These are phyloP conservation scores for Leptographium lundbergii DNA, from an alignment of 2,329 filamentous ascomycete species.

Conservation along the genomic window DNA sequence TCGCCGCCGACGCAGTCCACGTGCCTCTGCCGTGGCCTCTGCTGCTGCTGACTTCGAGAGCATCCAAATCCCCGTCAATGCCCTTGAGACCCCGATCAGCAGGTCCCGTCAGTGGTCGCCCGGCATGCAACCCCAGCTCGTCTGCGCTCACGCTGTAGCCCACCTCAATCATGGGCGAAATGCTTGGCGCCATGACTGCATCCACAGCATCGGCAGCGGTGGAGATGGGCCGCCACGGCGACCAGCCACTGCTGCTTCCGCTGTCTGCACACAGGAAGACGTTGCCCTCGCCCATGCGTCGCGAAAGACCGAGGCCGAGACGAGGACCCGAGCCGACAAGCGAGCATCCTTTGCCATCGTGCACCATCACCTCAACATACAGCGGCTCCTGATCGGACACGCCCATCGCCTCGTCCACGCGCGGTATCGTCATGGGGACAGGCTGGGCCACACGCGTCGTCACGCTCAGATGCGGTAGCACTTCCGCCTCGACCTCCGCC, in stretches of 20 bases:
- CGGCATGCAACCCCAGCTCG: conserved; percentile 19
- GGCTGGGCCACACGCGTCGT: conserved; percentile 21
- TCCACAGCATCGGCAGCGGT: not conserved
- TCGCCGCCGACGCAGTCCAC: conserved; percentile 28
- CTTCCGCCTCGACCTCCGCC: conserved; percentile 24
- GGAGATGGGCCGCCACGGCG: conserved; percentile 14
- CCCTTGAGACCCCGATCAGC: conserved; percentile 23
- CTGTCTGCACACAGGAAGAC: conserved; percentile 28
- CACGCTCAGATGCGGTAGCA: conserved; percentile 25
- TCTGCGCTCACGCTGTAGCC: conserved; percentile 24
- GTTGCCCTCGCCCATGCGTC: conserved; percentile 17
- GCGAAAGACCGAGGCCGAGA: conserved; percentile 14
- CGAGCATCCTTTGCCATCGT: not conserved
- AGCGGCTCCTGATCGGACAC: conserved; percentile 16
- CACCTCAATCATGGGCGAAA: conserved; percentile 27
- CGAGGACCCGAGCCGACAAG: not conserved
- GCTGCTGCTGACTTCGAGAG: not conserved
- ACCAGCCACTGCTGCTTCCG: conserved; percentile 23
- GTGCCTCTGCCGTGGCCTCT: conserved; percentile 9
- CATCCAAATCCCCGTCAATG: conserved; percentile 22
- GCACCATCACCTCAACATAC: conserved; percentile 22
- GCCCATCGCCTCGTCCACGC: not conserved
- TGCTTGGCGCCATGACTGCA: conserved; percentile 7
- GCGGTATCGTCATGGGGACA: not conserved
- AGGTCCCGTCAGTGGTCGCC: conserved; percentile 19